phyloP scores from a whole-genome alignment of 139 green algal species.

The Tetraselmis striata region DNA sequence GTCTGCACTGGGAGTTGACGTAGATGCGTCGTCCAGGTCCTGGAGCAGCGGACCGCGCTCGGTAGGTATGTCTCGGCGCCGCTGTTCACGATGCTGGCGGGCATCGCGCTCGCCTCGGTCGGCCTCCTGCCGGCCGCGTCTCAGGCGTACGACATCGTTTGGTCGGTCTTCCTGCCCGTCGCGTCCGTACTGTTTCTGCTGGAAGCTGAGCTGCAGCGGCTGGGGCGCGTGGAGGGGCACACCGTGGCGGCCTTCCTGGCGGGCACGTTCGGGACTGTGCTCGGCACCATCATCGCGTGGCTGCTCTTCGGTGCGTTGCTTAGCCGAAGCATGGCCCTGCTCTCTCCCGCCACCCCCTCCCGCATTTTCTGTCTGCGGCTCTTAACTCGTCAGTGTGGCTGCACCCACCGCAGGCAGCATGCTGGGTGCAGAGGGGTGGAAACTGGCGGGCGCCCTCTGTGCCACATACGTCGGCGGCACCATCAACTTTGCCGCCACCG shows the following conservation, averaged over 20 bases:
- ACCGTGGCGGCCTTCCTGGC: slow-evolving; percentile 52
- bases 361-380: no score
- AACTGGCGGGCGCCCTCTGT: slow-evolving; percentile 60
- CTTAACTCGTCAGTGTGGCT: no score
- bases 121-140: slow-evolving; percentile 28
- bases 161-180: slow-evolving; percentile 53
- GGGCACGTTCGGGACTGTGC: slow-evolving; percentile 39
- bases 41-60: slow-evolving; percentile 29
- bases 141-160: slow-evolving; percentile 43
- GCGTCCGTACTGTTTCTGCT: slow-evolving; percentile 56
- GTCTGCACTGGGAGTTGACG: background rate
- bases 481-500: slow-evolving; percentile 74
- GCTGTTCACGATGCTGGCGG: slow-evolving; percentile 34
- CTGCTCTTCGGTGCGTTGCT: slow-evolving; percentile 28
- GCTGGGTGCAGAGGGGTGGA: slow-evolving; percentile 39
- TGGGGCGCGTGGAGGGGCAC: slow-evolving; percentile 27
- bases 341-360: background rate
- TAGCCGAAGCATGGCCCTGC: no score
- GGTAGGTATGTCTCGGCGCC: slow-evolving; percentile 30
- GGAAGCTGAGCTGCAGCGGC: slow-evolving; percentile 46
- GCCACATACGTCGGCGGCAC: slow-evolving; percentile 72
- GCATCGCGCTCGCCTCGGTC: slow-evolving; percentile 13
- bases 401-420: background rate
- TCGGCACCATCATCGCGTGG: slow-evolving; percentile 46
- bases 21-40: slow-evolving; percentile 10